A percentile compares a stretch with the other conserved stretches of the same genome.
Conservation (phyloP, 805 yeast species). For the Candida caryicola region DNA sequence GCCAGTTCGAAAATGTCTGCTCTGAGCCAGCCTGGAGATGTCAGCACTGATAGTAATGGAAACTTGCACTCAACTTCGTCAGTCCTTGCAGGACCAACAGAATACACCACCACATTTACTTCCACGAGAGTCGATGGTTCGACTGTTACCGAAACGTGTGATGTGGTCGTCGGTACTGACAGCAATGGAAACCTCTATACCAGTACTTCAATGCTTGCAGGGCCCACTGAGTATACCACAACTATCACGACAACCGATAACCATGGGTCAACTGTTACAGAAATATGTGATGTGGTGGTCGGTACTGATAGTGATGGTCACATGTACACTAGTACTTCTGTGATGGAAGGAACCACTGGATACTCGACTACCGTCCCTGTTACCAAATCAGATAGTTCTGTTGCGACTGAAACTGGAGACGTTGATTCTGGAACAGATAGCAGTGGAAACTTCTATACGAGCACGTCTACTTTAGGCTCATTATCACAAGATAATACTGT, state of each 20-base stretch:
- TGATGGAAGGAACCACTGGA: conserved; percentile 1
- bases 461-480: no score
- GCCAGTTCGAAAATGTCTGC: conserved; percentile 4
- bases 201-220: conserved; percentile 12
- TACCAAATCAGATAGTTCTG: conserved; percentile 4
- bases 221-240: conserved; percentile 16
- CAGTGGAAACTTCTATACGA: no score
- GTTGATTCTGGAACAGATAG: no score
- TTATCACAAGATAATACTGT: no score
- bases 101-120: conserved; percentile 5
- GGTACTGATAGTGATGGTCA: conserved; percentile 16
- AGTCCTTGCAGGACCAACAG: neutral
- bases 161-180: conserved; percentile 11
- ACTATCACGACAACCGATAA: conserved; percentile 14
- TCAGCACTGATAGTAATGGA: conserved; percentile 20
- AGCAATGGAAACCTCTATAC: conserved; percentile 12
- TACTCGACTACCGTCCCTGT: no score
- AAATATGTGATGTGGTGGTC: conserved; percentile 17
- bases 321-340: conserved; percentile 13
- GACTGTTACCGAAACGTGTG: conserved; percentile 9
- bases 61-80: conserved; percentile 14
- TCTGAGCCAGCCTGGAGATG: conserved; percentile 10
- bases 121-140: conserved; percentile 4
- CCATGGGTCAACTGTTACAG: conserved; percentile 15
- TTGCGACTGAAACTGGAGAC: conserved; percentile 9